Evolutionary conservation across 495 filamentous ascomycete species (phyloP).

Genomic region (Penicillium paradoxum): DNA sequence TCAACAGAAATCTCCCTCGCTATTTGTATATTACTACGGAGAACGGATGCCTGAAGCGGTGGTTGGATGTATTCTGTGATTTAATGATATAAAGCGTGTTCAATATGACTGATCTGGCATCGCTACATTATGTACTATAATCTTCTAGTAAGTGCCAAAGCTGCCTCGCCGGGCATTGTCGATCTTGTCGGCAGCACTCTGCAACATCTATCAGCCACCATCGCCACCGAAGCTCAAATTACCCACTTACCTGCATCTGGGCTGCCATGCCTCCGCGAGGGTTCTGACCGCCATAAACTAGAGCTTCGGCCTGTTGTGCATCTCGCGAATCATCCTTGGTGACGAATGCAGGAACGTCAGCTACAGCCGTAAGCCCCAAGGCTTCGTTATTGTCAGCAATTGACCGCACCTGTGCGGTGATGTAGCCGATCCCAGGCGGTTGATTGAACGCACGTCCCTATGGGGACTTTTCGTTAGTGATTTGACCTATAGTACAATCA

Average conservation of each 20-base stretch:
- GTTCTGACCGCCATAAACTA: slow-evolving; percentile 29
- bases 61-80: too few relatives aligned
- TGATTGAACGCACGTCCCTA: slow-evolving; percentile 36
- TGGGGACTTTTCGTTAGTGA: background rate
- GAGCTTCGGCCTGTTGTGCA: slow-evolving; percentile 30
- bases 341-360: slow-evolving; percentile 23
- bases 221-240: background rate
- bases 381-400: slow-evolving; percentile 37
- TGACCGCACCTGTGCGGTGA: slow-evolving; percentile 30
- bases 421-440: slow-evolving; percentile 26
- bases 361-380: slow-evolving; percentile 19
- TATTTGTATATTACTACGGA: too few relatives aligned
- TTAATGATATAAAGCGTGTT: background rate
- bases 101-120: background rate
- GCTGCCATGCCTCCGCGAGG: slow-evolving; percentile 26
- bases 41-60: too few relatives aligned
- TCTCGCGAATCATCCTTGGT: slow-evolving; percentile 34
- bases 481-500: background rate
- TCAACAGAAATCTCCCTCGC: too few relatives aligned
- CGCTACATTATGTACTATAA: background rate
- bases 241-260: slow-evolving; percentile 31
- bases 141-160: background rate
- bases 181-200: slow-evolving; percentile 35
- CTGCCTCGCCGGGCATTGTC: slow-evolving; percentile 19
- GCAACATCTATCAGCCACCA: slow-evolving; percentile 4